A percentile compares a stretch with the other conserved stretches of the same genome.
These are phyloP conservation scores for Fremontodendron californicum DNA, from an alignment of 345 rosid genomes.

Conservation along the genomic window DNA sequence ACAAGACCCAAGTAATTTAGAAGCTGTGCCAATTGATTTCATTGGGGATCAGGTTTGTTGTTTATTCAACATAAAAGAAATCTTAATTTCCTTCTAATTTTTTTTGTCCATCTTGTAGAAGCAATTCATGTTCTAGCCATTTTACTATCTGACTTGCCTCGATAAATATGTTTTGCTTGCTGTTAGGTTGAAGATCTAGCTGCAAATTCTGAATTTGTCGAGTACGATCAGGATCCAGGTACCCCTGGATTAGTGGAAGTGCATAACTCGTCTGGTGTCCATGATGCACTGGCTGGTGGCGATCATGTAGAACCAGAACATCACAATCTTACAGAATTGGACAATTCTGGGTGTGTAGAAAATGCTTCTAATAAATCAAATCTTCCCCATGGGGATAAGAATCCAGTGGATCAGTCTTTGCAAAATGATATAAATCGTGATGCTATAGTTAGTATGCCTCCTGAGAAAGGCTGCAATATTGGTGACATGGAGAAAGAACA, in stretches of 20 bases:
- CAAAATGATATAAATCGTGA: conserved; percentile 29
- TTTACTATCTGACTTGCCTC: neutral
- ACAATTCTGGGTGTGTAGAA: conserved; percentile 30
- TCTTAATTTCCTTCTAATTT: conserved; percentile 4
- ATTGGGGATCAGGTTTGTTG: conserved; percentile 54
- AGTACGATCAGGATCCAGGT: conserved; percentile 85
- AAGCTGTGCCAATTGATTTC: conserved; percentile 35
- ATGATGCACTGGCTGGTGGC: conserved; percentile 58
- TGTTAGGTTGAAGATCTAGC: conserved; percentile 46
- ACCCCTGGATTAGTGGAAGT: conserved; percentile 84
- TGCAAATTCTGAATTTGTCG: conserved; percentile 44
- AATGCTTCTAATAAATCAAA: conserved; percentile 30
- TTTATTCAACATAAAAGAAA: neutral
- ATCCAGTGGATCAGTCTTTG: conserved; percentile 25
- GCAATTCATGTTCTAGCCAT: conserved; percentile 2
- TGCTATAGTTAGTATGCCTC: conserved; percentile 19
- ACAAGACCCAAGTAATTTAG: conserved; percentile 32
- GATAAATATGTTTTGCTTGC: conserved; percentile 9
- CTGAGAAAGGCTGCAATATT: conserved; percentile 28
- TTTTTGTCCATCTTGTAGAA: neutral
- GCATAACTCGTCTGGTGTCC: conserved; percentile 57
- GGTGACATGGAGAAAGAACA: conserved; percentile 29
- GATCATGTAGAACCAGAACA: conserved; percentile 67
- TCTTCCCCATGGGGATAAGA: conserved; percentile 24
- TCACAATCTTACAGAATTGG: conserved; percentile 34